Conservation (phyloP, 306 rosid species). For the Glycyrrhiza uralensis region DNA sequence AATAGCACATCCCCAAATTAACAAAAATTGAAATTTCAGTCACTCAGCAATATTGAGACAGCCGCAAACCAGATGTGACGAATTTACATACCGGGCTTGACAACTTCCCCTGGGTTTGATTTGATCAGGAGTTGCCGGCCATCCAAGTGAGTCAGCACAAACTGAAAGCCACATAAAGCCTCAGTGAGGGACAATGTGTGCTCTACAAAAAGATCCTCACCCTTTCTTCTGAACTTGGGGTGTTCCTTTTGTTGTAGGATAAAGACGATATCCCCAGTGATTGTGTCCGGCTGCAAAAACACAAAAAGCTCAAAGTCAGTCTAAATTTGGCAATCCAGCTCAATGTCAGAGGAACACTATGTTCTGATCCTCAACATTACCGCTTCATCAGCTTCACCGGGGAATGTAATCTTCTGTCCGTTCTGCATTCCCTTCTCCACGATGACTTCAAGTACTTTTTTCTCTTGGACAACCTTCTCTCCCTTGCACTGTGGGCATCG, state of each 20-base stretch:
- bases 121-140: constrained; percentile 60
- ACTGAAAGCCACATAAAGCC: constrained; percentile 75
- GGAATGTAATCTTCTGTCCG: constrained; percentile 83
- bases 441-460: constrained; percentile 70
- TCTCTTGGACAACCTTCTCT: constrained; percentile 75
- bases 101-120: constrained; percentile 67
- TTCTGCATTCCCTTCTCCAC: constrained; percentile 96
- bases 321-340: background rate
- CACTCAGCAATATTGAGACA: background rate
- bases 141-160: constrained; percentile 63
- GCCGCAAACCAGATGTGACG: background rate
- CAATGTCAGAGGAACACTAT: background rate
- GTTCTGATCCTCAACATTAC: constrained; percentile 31
- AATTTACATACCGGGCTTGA: constrained; percentile 56
- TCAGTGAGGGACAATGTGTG: constrained; percentile 68
- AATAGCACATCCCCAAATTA: background rate
- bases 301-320: background rate
- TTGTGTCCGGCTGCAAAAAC: constrained; percentile 70
- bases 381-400: constrained; percentile 91
- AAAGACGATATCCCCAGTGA: constrained; percentile 78
- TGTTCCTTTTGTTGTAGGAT: constrained; percentile 77
- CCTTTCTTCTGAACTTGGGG: constrained; percentile 71
- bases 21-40: background rate
- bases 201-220: constrained; percentile 70
- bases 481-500: constrained; percentile 80